Evolutionary conservation across 768 basidiomycete genomes (phyloP), one percentile per base, ranked within the genome.

Genomic region (Amanita subjunquillea): DNA sequence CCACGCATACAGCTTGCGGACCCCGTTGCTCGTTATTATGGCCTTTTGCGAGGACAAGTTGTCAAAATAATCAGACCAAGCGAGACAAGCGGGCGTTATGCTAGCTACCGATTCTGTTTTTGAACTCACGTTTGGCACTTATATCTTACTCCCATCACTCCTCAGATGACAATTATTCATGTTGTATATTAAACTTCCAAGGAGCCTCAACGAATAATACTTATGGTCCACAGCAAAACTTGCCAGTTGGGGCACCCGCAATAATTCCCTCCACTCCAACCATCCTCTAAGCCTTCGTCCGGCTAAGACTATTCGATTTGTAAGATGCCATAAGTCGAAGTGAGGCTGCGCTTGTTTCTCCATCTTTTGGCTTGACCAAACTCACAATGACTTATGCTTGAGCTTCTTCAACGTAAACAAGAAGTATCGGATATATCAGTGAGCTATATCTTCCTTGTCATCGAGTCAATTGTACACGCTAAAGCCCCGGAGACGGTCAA

Each of bases 11-110:
- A 97, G 69, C 69, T 96, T 40, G 83, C 86, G 25, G 96, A 99
- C 67, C 96, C 96, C 8, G 95, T 99, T n/a, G 92, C 96, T 39
- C 82, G 94, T 54, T 98, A 99, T 68, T 99, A 97, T 71, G 96
- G 96, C 48, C 80, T 99, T 53, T 79, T 83, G 60, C 81, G 96
- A 47, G 94, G 95, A 25, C 91, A 95, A 66, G 96, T 99, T 44
- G 96, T 99, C 68, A 97, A 96, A 75, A 98, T 99, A 61, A 97
- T 88, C 55, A 76, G 96, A 61, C 90, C 93, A 25, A 93, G 90
- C 69, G 96, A 98, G 75, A 99, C 96, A 15, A 90, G 87, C 57
- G 95, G 95, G 48, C 82, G 91, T 55, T 94, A 92, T 60, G 87
- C 90, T 49, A 91, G 89, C 63, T 92, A 92, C 73, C 86, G 90